Percentiles rank a stretch among this genome's conserved stretches.
Conservation (phyloP, 257 asterid genomes). For the Scutellaria minor region DNA sequence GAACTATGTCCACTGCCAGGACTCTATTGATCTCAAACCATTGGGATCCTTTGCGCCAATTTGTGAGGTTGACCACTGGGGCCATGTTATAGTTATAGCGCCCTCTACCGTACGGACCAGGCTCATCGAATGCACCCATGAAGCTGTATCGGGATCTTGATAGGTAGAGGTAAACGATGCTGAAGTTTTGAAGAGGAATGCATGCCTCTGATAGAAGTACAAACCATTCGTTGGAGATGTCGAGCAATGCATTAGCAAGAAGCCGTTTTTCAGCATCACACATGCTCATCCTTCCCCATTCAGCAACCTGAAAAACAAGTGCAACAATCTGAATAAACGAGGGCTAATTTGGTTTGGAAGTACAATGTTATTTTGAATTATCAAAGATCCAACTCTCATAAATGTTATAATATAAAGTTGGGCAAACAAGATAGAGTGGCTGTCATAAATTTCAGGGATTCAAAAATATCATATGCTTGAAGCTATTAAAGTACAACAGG, state of each 20-base stretch:
- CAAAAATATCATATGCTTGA: background rate
- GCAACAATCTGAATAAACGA: slow-evolving; percentile 14
- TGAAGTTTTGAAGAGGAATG: slow-evolving; percentile 58
- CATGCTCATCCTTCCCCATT: slow-evolving; percentile 87
- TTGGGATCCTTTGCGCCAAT: slow-evolving; percentile 65
- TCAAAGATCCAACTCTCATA: background rate
- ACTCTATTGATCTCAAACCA: slow-evolving; percentile 56
- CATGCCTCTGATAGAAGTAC: slow-evolving; percentile 76
- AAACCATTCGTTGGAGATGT: slow-evolving; percentile 73
- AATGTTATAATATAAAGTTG: no score
- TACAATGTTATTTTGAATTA: no score
- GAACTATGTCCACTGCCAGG: slow-evolving; percentile 46
- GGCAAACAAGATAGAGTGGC: background rate
- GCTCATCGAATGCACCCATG: slow-evolving; percentile 55
- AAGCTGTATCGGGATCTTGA: slow-evolving; percentile 59
- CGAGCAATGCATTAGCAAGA: slow-evolving; percentile 82
- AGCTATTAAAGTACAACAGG: background rate
- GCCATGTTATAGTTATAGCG: slow-evolving; percentile 51
- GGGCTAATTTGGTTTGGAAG: background rate
- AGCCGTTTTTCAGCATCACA: slow-evolving; percentile 84
- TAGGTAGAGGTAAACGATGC: slow-evolving; percentile 49
- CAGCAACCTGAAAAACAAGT: slow-evolving; percentile 42
- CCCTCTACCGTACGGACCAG: slow-evolving; percentile 55
- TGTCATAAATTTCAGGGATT: background rate
- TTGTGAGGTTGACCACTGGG: slow-evolving; percentile 47